Percentiles rank a stretch among this genome's conserved stretches.
These are phyloP conservation scores for Camellia sinensis DNA, from an alignment of 148 eudicot species.

Conservation along the genomic window DNA sequence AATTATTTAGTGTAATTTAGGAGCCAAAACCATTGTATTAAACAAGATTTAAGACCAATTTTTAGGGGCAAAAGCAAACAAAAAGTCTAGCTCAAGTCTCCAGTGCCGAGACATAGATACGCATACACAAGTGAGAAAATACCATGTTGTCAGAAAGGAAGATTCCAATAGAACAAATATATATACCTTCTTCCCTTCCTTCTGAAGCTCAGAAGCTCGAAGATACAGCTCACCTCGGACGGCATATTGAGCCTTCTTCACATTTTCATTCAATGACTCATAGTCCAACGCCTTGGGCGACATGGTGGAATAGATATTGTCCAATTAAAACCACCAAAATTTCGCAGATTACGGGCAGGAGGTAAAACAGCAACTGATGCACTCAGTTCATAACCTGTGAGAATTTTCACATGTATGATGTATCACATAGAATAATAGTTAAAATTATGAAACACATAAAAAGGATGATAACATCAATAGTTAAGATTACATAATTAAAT, in stretches of 20 bases:
- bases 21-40: too few species aligned
- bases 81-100: not conserved
- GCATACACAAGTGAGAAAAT: not conserved
- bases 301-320: conserved; percentile 42
- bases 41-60: too few species aligned
- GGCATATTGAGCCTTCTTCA: conserved; percentile 95
- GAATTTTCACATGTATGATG: conserved; percentile 8
- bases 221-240: conserved; percentile 98
- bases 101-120: not conserved
- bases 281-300: conserved; percentile 73
- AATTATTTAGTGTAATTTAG: too few species aligned
- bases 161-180: not conserved
- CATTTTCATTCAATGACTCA: conserved; percentile 84
- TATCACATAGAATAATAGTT: not conserved
- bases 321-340: not conserved
- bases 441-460: not conserved
- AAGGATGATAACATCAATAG: not conserved
- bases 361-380: conserved; percentile 10
- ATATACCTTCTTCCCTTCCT: conserved; percentile 93
- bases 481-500: not conserved
- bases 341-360: not conserved
- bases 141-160: not conserved
- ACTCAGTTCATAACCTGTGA: conserved; percentile 34
- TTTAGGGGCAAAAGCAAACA: too few species aligned
- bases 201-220: conserved; percentile 98